Evolutionary conservation across 1,284 basidiomycete species (phyloP), one percentile per base, ranked within the genome.

Genomic region (Heterobasidion occidentale): DNA sequence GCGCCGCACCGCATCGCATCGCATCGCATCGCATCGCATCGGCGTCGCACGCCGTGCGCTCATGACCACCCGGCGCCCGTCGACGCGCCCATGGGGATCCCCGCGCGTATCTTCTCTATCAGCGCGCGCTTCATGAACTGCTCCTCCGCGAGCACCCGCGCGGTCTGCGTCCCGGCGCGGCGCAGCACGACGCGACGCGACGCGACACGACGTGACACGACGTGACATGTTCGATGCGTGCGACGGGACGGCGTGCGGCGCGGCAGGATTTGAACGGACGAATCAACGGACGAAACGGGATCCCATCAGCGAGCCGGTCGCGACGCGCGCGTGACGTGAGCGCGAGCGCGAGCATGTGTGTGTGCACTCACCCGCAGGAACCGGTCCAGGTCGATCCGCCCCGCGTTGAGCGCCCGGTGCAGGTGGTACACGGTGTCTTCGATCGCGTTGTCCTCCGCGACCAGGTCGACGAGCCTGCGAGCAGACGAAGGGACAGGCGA

Each of bases 351-450:
- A 59, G 48, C 27, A 12, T 45, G 54, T 58, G 66, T 55, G 36
- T 36, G 52, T 52, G 53, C 46, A 71, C 86, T 64, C 68, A 91
- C 92, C 75, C 93, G 87, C 59, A 96, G 75, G 76, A 95, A 97
- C 48, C 90, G 81, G 68, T 97, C 94, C 58, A 97, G 80, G 74
- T 98, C 94, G 61, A 97, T 88, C 56, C 92, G 82, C 9, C 96
- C 95, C 48, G 90, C 80, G 67, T 96, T 96, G 61, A 99, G 77
- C 3, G 94, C 96, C 57, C 95, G 83, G 57, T 95, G 93, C 53
- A 99, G 81, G 69, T 99, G 95, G 73, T 98, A 99, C 59, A 98
- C 89, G 33, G 96, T 96, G 71, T 99, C 97, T 70, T 98, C 94
- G 64, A 99, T 93, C 0, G 96, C 94, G 64, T 95, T 94, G 70